Base-by-base conservation (phyloP, 2,329 filamentous ascomycete genomes). In the Geosmithia flava region DNA sequence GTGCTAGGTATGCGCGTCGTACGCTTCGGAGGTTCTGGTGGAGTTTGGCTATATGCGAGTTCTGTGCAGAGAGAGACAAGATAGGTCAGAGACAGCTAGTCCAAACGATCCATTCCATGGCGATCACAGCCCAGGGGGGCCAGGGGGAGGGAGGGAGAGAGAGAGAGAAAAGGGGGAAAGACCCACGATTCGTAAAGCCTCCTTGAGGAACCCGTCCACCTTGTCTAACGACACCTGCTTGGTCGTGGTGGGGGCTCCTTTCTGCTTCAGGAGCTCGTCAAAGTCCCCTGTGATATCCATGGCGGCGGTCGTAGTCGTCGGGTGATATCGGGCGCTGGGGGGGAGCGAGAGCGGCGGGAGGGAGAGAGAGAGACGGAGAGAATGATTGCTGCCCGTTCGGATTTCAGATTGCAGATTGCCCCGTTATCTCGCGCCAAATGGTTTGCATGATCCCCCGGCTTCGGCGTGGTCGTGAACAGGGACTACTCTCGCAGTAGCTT, bases 1-100 rank as follows among this genome's bases (percentile, higher is more conserved):
- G 89, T 30, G 90, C 93, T 47, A 98, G 85, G 68, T 98, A 98
- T 50, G 89, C 81, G 56, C 89, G 87, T 51, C 91, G 86, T 58
- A 95, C 88, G 51, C 82, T 80, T 60, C 80, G 81, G 19, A 98
- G 82, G 59, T 96, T 87, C 54, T 71, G 71, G 56, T 88, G 82
- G 37, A 98, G 80, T 46, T 84, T 87, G 52, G 78, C 68, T 52
- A 97, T 94, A 62, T 94, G 88, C 7, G 81, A 77, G 62, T 95
- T 93, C 89, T 95, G 59, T 17, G 42, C n/a, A n/a, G n/a, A 27
- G 8, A 27, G 23, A 8, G 20, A 42, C 8, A 4, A 16, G 23
- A 41, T 10, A 42, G 40, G n/a, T 27, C 23, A 27, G 23, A 27
- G 23, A 27, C 23, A 27, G 8, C 23, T 4, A 27, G 8, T n/a